Evolutionary conservation across 1,284 basidiomycete genomes (phyloP).

Genomic region (Cutaneotrichosporon curvatum): DNA sequence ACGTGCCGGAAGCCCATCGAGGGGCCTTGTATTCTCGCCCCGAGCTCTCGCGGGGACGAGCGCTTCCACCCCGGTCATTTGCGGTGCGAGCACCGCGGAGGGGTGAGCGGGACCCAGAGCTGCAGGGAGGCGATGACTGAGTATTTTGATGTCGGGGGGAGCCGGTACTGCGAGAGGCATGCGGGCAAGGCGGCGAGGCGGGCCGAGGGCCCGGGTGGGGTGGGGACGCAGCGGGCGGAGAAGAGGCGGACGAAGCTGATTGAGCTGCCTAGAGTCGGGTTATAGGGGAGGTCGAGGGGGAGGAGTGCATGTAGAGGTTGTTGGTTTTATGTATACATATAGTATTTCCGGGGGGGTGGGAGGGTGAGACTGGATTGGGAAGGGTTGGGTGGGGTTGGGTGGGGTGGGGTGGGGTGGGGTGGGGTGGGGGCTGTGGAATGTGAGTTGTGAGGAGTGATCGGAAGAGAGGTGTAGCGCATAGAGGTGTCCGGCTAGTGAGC

Average conservation of each 20-base stretch:
- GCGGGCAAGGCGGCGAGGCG: conserved; percentile 40
- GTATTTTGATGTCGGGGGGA: conserved; percentile 77
- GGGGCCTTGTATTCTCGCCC: conserved; percentile 69
- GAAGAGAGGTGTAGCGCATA: too few species aligned
- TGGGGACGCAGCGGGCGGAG: conserved; percentile 6
- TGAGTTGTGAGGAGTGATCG: too few species aligned
- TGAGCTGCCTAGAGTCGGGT: not conserved
- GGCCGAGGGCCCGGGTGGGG: not conserved
- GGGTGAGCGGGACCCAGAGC: conserved; percentile 34
- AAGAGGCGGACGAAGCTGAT: conserved; percentile 14
- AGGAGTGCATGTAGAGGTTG: too few species aligned
- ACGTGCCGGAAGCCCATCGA: conserved; percentile 81
- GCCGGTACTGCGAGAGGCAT: conserved; percentile 74
- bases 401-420: too few species aligned
- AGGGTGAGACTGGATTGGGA: too few species aligned
- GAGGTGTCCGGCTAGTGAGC: too few species aligned
- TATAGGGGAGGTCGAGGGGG: too few species aligned
- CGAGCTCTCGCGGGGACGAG: conserved; percentile 57
- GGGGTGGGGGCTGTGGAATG: too few species aligned
- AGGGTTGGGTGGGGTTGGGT: too few species aligned
- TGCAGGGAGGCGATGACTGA: conserved; percentile 49
- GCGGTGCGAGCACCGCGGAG: conserved; percentile 52
- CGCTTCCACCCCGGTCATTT: conserved; percentile 81
- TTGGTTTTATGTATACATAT: too few species aligned
- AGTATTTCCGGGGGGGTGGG: too few species aligned